Percentiles rank a stretch among this genome's conserved stretches.
Conservation (phyloP, 176 grass and related monocot species). For the Otatea glauca region DNA sequence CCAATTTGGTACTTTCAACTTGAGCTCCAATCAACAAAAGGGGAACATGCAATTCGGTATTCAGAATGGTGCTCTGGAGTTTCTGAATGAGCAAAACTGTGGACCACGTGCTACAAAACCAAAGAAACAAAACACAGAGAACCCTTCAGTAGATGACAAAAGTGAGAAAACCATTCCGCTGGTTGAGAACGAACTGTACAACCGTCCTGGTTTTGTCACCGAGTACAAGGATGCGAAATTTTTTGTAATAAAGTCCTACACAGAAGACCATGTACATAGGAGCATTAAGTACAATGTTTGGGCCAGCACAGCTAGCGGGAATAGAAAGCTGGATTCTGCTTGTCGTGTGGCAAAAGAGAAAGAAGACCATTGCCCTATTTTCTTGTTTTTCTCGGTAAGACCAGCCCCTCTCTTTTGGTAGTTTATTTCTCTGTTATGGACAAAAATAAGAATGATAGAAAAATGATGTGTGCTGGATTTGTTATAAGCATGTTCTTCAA, state of each 20-base stretch:
- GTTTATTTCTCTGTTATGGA: not conserved
- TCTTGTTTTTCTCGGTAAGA: conserved; percentile 82
- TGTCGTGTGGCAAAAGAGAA: conserved; percentile 53
- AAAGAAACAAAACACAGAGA: conserved; percentile 59
- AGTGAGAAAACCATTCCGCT: conserved; percentile 35
- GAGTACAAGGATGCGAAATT: conserved; percentile 71
- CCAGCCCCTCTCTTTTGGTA: conserved; percentile 4
- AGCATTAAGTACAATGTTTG: conserved; percentile 80
- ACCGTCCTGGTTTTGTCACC: conserved; percentile 55
- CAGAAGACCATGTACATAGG: conserved; percentile 74
- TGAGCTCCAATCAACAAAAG: conserved; percentile 53
- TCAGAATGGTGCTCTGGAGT: conserved; percentile 63
- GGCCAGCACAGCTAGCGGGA: conserved; percentile 65
- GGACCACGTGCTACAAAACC: conserved; percentile 63
- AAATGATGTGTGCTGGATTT: not conserved
- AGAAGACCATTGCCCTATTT: conserved; percentile 60
- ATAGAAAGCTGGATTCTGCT: conserved; percentile 70
- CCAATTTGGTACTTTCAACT: conserved; percentile 47
- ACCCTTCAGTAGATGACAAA: conserved; percentile 55
- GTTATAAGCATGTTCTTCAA: not conserved
- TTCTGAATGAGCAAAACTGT: conserved; percentile 73
- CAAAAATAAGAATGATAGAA: not conserved
- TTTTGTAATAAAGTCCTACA: conserved; percentile 80
- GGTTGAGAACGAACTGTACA: conserved; percentile 54
- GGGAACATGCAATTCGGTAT: conserved; percentile 53